Conservation (phyloP, 306 rosid species). For the Acacia melanoxylon region DNA sequence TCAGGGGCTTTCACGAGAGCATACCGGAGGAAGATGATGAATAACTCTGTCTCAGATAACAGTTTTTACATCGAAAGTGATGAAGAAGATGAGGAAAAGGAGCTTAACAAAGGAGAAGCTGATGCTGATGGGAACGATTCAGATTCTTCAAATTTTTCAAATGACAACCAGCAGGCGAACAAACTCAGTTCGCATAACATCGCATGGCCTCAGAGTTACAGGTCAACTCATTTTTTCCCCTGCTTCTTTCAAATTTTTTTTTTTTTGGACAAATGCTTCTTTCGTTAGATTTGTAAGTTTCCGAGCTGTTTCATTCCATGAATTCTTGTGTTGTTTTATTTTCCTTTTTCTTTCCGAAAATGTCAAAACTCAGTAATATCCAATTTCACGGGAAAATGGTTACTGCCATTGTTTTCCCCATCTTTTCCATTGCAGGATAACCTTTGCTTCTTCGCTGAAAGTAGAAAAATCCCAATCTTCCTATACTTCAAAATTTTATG, state of each 20-base stretch:
- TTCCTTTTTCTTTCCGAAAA: slow-evolving; percentile 7
- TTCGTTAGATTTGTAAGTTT: slow-evolving; percentile 22
- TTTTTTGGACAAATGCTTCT: not conserved
- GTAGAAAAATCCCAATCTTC: not conserved
- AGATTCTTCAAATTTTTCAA: slow-evolving; percentile 69
- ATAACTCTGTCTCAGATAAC: slow-evolving; percentile 73
- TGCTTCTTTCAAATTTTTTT: not conserved
- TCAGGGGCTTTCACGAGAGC: slow-evolving; percentile 16
- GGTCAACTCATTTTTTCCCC: slow-evolving; percentile 43
- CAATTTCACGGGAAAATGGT: not conserved
- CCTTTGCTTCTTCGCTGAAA: slow-evolving; percentile 19
- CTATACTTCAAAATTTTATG: not conserved
- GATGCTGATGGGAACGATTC: slow-evolving; percentile 58
- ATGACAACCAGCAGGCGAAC: slow-evolving; percentile 55
- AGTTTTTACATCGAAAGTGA: slow-evolving; percentile 82
- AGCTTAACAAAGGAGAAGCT: slow-evolving; percentile 49
- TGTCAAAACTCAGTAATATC: not conserved
- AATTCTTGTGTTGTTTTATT: not conserved
- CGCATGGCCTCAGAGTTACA: slow-evolving; percentile 98
- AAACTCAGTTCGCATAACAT: slow-evolving; percentile 68
- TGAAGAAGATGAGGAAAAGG: slow-evolving; percentile 71
- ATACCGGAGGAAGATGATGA: slow-evolving; percentile 49
- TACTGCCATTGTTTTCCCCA: not conserved
- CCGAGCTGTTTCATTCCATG: not conserved
- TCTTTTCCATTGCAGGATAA: not conserved